Evolutionary conservation across 2,329 filamentous ascomycete species (phyloP), one percentile per base, ranked within the genome.

Genomic region (Penicillium thymicola): DNA sequence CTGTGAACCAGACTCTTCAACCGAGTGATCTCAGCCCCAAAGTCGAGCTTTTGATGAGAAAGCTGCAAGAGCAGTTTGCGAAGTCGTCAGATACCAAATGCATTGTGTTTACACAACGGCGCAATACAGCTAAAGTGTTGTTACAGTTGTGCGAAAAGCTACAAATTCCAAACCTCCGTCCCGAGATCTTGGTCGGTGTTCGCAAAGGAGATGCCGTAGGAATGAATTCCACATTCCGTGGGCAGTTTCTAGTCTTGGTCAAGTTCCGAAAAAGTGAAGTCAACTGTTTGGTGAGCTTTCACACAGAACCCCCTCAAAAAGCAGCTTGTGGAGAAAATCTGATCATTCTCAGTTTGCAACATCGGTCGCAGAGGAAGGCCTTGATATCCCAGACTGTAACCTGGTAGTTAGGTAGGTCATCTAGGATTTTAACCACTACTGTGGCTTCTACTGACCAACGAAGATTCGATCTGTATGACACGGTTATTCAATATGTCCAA

Each of bases 401-500:
- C 70, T 87, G n/a, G 81, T 87, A 11, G 74, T 87, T 27, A 79
- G 78, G 72, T 75, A 65, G 47, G 54, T 42, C 40, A 36, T 36
- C 2, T 2, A 23, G 23, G 10, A 25, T 37, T 21, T 18, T 2
- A 40, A 27, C 2, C 11, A n/a, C 13, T n/a, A 10, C 4, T 14
- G 11, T 25, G 10, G 8, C 50, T 13, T 11, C 11, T 23, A n/a
- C 60, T 68, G 30, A 69, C 27, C 18, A 3, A 40, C 2, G 11
- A n/a, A 76, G 92, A 2, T 99, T 97, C 67, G 91, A 97, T 69
- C 82, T 96, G 2, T 96, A 92, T 73, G 81, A 82, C 11, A 97
- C 93, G 0, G 86, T 96, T 72, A 97, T 97, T 51, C 90, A 96
- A 68, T 97, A 97, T 69, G 87, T 97, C 21, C 94, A 99, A 72